A percentile compares a stretch with the other conserved stretches of the same genome.
Evolutionary conservation across 169 alveolate genomes (phyloP).

Genomic region (Miamiensis avidus): DNA sequence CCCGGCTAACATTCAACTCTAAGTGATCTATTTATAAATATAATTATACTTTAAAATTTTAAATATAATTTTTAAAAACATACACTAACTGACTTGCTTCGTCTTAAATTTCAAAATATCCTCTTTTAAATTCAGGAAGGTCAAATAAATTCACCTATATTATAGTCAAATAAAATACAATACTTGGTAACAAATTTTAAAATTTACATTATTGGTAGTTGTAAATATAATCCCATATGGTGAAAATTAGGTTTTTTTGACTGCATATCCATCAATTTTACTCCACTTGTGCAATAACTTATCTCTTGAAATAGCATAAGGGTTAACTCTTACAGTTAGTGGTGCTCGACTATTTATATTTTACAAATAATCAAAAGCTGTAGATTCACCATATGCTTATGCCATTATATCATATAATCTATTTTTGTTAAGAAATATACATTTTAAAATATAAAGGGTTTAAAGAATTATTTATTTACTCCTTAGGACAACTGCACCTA

Average conservation of each 20-base stretch:
- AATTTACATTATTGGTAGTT: conserved; percentile 35
- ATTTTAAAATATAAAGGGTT: not conserved
- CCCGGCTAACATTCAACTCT: conserved; percentile 88
- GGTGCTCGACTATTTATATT: conserved; percentile 54
- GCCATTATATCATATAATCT: conserved; percentile 47
- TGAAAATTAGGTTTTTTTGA: conserved; percentile 84
- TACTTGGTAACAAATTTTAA: no score
- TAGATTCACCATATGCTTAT: conserved; percentile 59
- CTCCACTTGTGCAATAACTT: conserved; percentile 43
- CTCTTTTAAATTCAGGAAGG: conserved; percentile 87
- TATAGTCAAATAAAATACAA: not conserved
- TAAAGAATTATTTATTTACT: conserved; percentile 1
- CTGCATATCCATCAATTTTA: conserved; percentile 55
- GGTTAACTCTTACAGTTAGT: conserved; percentile 62
- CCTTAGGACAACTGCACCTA: conserved; percentile 62
- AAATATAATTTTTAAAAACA: not conserved
- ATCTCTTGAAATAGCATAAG: conserved; percentile 57
- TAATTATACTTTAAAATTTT: not conserved
- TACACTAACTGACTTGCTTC: conserved; percentile 70
- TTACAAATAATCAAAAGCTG: conserved; percentile 49
- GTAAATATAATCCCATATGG: conserved; percentile 83
- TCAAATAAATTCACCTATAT: conserved; percentile 74
- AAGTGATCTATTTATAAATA: conserved; percentile 46
- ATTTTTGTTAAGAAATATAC: not conserved
- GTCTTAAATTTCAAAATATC: conserved; percentile 93